Evolutionary conservation across 768 basidiomycete species (phyloP), one percentile per base, ranked within the genome.

Genomic region (Termitomyces sp.): DNA sequence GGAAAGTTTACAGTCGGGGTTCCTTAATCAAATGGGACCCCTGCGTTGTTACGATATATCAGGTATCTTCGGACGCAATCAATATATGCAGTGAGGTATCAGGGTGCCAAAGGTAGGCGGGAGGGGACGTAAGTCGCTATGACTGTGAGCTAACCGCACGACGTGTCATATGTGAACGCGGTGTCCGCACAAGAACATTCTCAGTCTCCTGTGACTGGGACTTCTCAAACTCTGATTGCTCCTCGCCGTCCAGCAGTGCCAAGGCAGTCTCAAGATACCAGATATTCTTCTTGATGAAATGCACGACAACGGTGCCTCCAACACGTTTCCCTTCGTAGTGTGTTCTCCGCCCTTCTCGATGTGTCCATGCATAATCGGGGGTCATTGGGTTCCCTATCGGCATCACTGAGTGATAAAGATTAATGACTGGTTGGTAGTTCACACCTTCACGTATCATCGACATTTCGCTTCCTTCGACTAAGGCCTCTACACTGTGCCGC

Each of bases 251-350:
- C 30, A 98, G 76, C 26, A 99, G 76, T 18, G 93, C 94, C 12
- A 94, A 73, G 12, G 93, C 92, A 6, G 95, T 92, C 75, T 99
- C 96, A 63, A 94, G 71, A 73, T 90, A 98, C 96, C 96, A 99
- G 75, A 91, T 89, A 62, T 92, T 86, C 70, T 92, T 89, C 85
- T 98, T 99, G 79, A 99, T 88, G 69, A 92, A 98, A 74, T 99
- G 96, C 53, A 99, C 94, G 22, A 94, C 90, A 47, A 95, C 81
- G 2, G 96, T 99, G 6, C 96, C 97, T 4, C 96, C 96, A 9
- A 93, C 83, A 22, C 89, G 86, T 58, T 80, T 75, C 46, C 78
- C 78, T 62, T 84, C 79, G 66, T 91, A 91, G 47, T 83, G 83
- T 50, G 70, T 81, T 62, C 73, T 66, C 43, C 85, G 78, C 49